A percentile compares a stretch with the other conserved stretches of the same genome.
These are phyloP conservation scores for Magnolia officinalis DNA, from an alignment of 164 flowering plant species.

Conservation along the genomic window DNA sequence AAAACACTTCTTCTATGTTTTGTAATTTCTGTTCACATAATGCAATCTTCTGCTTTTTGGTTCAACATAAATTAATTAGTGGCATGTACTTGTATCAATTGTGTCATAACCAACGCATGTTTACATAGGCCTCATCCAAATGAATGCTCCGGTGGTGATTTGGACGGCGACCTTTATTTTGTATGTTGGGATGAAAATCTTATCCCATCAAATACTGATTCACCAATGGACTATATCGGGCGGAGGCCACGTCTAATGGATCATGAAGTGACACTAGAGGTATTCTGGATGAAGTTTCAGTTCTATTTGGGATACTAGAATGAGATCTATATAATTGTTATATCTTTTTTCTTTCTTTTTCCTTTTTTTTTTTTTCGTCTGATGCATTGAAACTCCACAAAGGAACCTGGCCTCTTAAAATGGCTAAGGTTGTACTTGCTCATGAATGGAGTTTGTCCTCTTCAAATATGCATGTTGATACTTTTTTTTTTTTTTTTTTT, in stretches of 20 bases:
- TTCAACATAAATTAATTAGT: not conserved
- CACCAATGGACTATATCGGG: slow-evolving; percentile 87
- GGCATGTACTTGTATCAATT: not conserved
- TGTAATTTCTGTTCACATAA: not conserved
- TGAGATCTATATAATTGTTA: not conserved
- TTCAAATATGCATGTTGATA: too few relatives aligned
- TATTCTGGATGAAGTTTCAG: slow-evolving; percentile 12
- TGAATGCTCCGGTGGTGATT: slow-evolving; percentile 99
- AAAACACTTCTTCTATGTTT: not conserved
- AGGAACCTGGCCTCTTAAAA: too few relatives aligned
- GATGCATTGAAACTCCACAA: too few relatives aligned
- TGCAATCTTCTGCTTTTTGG: not conserved
- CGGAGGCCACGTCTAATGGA: slow-evolving; percentile 78
- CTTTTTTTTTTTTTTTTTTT: too few relatives aligned
- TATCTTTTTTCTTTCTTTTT: too few relatives aligned
- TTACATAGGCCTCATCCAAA: slow-evolving; percentile 89
- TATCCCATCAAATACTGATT: slow-evolving; percentile 52
- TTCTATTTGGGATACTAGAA: not conserved
- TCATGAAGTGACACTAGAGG: slow-evolving; percentile 91
- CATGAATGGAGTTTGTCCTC: too few relatives aligned
- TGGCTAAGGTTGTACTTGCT: too few relatives aligned
- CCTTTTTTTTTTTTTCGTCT: too few relatives aligned
- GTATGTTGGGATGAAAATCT: slow-evolving; percentile 81
- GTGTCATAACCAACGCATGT: not conserved
- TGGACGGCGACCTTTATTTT: slow-evolving; percentile 86